Percentiles rank a stretch among this genome's conserved stretches.
Conservation (phyloP, 352 stramenopile genomes). For the Phytopythium oedochilum region DNA sequence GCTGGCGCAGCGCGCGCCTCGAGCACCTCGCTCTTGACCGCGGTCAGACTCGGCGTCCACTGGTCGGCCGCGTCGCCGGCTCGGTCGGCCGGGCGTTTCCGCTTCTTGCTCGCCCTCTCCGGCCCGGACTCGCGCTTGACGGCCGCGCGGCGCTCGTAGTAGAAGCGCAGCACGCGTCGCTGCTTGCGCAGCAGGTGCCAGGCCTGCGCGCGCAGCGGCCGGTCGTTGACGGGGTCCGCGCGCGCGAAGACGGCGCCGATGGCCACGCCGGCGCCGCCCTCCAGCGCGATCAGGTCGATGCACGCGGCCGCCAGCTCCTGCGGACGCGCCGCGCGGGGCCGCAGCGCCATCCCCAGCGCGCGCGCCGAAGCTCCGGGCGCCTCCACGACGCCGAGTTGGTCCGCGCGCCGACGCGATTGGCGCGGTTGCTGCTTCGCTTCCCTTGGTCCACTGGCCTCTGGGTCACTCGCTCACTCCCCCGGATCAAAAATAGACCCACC, state of each 20-base stretch:
- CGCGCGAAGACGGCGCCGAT: slow-evolving; percentile 32
- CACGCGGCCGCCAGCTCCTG: slow-evolving; percentile 47
- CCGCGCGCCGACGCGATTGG: background rate
- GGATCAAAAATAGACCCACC: background rate
- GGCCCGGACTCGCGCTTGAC: background rate
- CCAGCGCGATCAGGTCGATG: slow-evolving; percentile 62
- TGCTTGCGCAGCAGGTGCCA: slow-evolving; percentile 54
- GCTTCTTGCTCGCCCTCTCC: slow-evolving; percentile 34
- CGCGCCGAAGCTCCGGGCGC: too few species aligned
- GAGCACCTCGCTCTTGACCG: slow-evolving; percentile 19
- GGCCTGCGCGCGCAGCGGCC: slow-evolving; percentile 35
- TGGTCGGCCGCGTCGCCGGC: slow-evolving; percentile 1
- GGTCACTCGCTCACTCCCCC: background rate
- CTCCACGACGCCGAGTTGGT: background rate
- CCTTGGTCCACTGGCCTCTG: too few species aligned
- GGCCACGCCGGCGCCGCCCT: slow-evolving; percentile 39
- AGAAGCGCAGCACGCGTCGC: slow-evolving; percentile 52
- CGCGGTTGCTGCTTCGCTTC: too few species aligned
- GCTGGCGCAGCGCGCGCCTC: background rate
- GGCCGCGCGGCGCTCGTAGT: slow-evolving; percentile 10
- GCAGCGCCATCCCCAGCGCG: background rate
- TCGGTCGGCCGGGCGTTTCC: slow-evolving; percentile 30
- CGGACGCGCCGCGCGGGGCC: slow-evolving; percentile 12
- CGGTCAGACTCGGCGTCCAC: background rate
- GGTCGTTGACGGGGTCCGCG: slow-evolving; percentile 37